These are phyloP conservation scores for Gossypium australe DNA, from an alignment of 345 rosid genomes.

Conservation along the genomic window DNA sequence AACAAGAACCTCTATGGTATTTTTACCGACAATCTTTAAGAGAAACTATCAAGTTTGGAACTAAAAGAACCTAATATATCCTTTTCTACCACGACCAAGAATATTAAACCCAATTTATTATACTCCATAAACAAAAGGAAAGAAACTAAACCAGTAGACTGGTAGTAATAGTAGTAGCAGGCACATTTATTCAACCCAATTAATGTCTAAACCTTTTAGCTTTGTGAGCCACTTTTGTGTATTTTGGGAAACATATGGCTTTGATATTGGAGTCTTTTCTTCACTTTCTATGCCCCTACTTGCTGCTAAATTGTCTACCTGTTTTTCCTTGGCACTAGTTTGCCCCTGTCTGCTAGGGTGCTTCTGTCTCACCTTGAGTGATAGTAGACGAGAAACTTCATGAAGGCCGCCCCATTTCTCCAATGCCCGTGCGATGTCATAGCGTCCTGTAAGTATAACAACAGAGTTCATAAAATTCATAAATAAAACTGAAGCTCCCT, in stretches of 20 bases:
- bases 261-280: constrained; percentile 24
- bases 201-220: constrained; percentile 61
- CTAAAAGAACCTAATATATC: too few relatives aligned
- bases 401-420: constrained; percentile 98
- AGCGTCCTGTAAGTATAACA: constrained; percentile 48
- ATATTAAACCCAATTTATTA: background rate
- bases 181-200: constrained; percentile 58
- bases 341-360: constrained; percentile 49
- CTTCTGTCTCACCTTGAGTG: constrained; percentile 77
- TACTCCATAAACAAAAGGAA: background rate
- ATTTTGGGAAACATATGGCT: constrained; percentile 59
- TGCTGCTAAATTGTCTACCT: constrained; percentile 24
- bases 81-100: background rate
- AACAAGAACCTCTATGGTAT: too few relatives aligned
- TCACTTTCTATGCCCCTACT: constrained; percentile 26
- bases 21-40: too few relatives aligned
- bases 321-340: constrained; percentile 38
- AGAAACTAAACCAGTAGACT: background rate
- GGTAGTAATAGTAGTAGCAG: background rate
- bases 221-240: constrained; percentile 67
- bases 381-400: constrained; percentile 74
- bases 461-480: background rate
- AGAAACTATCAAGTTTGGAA: too few relatives aligned
- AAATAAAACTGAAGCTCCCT: background rate
- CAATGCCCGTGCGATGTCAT: constrained; percentile 87